These are phyloP conservation scores for Melocanna baccifera DNA, from an alignment of 176 grass and related monocot genomes.

Conservation along the genomic window DNA sequence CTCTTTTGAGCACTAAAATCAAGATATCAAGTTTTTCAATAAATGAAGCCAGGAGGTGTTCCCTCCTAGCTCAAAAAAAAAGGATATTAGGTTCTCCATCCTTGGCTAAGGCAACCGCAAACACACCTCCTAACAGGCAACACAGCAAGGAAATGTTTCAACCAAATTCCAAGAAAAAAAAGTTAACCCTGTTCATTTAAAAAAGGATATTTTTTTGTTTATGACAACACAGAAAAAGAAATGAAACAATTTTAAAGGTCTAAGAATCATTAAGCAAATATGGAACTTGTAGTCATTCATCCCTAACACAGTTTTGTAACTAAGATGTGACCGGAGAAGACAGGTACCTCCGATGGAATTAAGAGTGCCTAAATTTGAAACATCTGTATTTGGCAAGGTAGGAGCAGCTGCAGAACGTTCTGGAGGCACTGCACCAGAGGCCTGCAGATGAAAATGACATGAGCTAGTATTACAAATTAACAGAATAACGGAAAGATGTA, in stretches of 20 bases:
- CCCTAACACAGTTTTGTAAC: not conserved
- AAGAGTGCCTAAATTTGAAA: not conserved
- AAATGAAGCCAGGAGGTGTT: not conserved
- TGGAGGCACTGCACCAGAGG: slow-evolving; percentile 36
- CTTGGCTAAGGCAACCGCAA: not conserved
- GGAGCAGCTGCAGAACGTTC: slow-evolving; percentile 21
- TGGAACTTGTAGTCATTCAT: not conserved
- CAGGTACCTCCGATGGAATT: slow-evolving; percentile 39
- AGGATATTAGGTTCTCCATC: not conserved
- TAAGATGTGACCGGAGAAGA: slow-evolving; percentile 15
- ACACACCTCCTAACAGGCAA: not conserved
- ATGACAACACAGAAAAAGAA: not conserved
- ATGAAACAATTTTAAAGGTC: not conserved
- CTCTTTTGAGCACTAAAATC: not conserved
- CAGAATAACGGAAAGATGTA: not conserved
- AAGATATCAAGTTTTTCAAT: not conserved
- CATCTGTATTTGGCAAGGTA: slow-evolving; percentile 27
- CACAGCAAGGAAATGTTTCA: not conserved
- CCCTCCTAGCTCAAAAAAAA: not conserved
- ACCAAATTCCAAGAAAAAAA: not conserved
- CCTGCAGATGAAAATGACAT: slow-evolving; percentile 36
- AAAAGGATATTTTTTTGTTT: not conserved
- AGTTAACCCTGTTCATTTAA: not conserved
- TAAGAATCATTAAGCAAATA: not conserved
- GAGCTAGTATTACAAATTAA: not conserved